Percentiles rank a stretch among this genome's conserved stretches.
phyloP scores from a whole-genome alignment of 2,329 filamentous ascomycete species.

The Colletotrichum tofieldiae region DNA sequence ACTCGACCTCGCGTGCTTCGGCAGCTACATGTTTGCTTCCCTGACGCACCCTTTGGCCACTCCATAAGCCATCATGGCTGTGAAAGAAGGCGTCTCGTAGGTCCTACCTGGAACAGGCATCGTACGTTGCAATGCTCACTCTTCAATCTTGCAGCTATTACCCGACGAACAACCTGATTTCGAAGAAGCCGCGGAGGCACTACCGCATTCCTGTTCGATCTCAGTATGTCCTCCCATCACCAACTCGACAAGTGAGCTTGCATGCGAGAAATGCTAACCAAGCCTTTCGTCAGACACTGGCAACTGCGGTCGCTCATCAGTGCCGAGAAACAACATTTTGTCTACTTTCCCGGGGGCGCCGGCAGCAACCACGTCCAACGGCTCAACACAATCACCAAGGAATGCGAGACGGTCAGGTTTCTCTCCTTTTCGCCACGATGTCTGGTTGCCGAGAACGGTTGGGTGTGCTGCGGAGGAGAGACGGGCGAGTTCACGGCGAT shows the following conservation, averaged over 20 bases:
- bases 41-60: slow-evolving; percentile 33
- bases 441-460: slow-evolving; percentile 87
- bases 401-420: slow-evolving; percentile 80
- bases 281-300: slow-evolving; percentile 75
- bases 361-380: slow-evolving; percentile 77
- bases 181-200: slow-evolving; percentile 73
- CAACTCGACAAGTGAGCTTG: slow-evolving; percentile 11
- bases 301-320: slow-evolving; percentile 93
- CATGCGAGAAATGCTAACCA: slow-evolving; percentile 27
- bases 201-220: slow-evolving; percentile 78
- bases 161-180: slow-evolving; percentile 77
- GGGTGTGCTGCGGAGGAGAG: slow-evolving; percentile 92
- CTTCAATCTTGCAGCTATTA: slow-evolving; percentile 65
- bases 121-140: slow-evolving; percentile 16
- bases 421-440: slow-evolving; percentile 86
- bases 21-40: slow-evolving; percentile 31
- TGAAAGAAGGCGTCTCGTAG: slow-evolving; percentile 53
- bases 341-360: slow-evolving; percentile 88
- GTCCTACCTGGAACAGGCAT: slow-evolving; percentile 3
- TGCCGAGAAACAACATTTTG: slow-evolving; percentile 79
- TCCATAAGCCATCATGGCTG: slow-evolving; percentile 64
- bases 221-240: slow-evolving; percentile 60
- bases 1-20: slow-evolving; percentile 8
- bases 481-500: slow-evolving; percentile 90
- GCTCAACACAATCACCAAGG: slow-evolving; percentile 78